Evolutionary conservation across 2,329 filamentous ascomycete genomes (phyloP).

Genomic region (Aureobasidium melanogenum): DNA sequence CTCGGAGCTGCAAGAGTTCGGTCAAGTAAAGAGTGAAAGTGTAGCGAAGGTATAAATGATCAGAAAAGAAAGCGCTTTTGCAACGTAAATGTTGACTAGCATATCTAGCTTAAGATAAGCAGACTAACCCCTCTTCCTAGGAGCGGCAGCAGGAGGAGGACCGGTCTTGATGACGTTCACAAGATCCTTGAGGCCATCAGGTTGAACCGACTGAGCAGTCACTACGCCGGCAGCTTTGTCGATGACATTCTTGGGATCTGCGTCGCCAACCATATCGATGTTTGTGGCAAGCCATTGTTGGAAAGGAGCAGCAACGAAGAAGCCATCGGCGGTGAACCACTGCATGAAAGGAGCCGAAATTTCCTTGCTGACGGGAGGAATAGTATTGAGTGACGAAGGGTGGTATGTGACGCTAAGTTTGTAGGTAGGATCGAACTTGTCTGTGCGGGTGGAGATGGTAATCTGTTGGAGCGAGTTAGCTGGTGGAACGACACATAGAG

Average conservation of each 20-base stretch:
- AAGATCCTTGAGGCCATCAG: neutral
- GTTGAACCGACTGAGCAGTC: neutral
- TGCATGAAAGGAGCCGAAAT: slow-evolving; percentile 58
- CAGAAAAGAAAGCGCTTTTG: neutral
- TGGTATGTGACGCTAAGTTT: slow-evolving; percentile 51
- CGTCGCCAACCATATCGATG: slow-evolving; percentile 55
- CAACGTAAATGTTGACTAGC: neutral
- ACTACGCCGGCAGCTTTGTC: slow-evolving; percentile 23
- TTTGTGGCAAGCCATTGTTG: slow-evolving; percentile 67
- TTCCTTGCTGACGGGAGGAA: slow-evolving; percentile 31
- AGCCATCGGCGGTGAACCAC: slow-evolving; percentile 67
- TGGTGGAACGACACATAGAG: neutral
- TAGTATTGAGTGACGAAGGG: slow-evolving; percentile 24
- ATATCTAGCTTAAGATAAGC: neutral
- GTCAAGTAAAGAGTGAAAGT: neutral
- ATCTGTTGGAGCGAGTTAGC: slow-evolving; percentile 45
- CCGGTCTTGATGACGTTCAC: slow-evolving; percentile 6
- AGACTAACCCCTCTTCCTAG: neutral
- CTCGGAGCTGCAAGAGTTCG: too few relatives aligned
- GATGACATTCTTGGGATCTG: slow-evolving; percentile 49
- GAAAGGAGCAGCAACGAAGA: slow-evolving; percentile 66
- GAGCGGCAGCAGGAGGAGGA: neutral
- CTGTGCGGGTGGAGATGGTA: slow-evolving; percentile 59
- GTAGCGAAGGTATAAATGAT: too few relatives aligned
- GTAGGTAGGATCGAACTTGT: slow-evolving; percentile 78